Percentiles rank a stretch among this genome's conserved stretches.
phyloP scores from a whole-genome alignment of 805 yeast genomes.

The Spathaspora gorwiae region DNA sequence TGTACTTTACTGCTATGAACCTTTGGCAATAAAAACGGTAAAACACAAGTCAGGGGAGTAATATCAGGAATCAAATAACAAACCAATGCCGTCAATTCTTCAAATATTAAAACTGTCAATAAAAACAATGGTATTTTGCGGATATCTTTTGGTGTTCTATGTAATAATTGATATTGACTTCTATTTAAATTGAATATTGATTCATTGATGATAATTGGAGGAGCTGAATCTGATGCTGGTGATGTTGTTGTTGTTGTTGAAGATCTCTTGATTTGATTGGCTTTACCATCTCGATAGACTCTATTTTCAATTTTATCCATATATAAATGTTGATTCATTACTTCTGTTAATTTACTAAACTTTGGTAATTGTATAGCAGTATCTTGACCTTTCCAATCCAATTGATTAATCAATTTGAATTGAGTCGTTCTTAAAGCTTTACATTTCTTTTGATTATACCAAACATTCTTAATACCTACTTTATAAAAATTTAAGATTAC shows the following conservation, averaged over 20 bases:
- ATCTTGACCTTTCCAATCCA: slow-evolving; percentile 22
- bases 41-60: slow-evolving; percentile 55
- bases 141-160: slow-evolving; percentile 48
- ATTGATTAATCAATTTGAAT: slow-evolving; percentile 15
- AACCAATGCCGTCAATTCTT: slow-evolving; percentile 51
- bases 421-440: slow-evolving; percentile 12
- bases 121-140: slow-evolving; percentile 52
- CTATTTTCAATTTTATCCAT: slow-evolving; percentile 34
- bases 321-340: slow-evolving; percentile 32
- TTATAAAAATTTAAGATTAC: slow-evolving; percentile 49
- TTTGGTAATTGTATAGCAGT: slow-evolving; percentile 25
- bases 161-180: slow-evolving; percentile 45
- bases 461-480: slow-evolving; percentile 52
- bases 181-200: slow-evolving; percentile 40
- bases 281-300: slow-evolving; percentile 12
- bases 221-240: neutral
- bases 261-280: neutral
- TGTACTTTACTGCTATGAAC: slow-evolving; percentile 22
- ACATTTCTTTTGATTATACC: slow-evolving; percentile 35
- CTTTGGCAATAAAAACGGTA: slow-evolving; percentile 43
- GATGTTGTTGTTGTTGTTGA: neutral
- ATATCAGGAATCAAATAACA: slow-evolving; percentile 52
- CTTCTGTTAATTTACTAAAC: slow-evolving; percentile 31
- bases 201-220: neutral
- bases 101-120: slow-evolving; percentile 42